Evolutionary conservation across 23 red algal genomes (phyloP).

Genomic region (Gracilaria gracilis): DNA sequence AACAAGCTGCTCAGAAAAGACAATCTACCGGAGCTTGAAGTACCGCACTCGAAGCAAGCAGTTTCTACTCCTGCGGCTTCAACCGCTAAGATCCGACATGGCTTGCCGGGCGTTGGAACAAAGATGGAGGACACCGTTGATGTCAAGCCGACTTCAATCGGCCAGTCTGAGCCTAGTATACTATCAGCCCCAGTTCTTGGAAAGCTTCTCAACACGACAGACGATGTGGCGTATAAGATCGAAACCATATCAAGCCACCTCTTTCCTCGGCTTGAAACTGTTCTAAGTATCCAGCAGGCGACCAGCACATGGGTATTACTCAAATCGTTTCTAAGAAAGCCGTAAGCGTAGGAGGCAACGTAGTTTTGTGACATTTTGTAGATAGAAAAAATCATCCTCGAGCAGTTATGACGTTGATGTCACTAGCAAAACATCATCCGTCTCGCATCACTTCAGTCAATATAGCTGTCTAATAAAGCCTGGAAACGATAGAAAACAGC

Average conservation of each 20-base stretch:
- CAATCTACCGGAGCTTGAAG: neutral
- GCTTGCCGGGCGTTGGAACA: neutral
- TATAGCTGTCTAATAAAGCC: too few relatives aligned
- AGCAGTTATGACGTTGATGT: neutral
- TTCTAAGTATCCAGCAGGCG: neutral
- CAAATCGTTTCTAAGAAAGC: constrained; percentile 5
- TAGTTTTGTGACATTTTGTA: neutral
- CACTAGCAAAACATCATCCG: neutral
- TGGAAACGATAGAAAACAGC: too few relatives aligned
- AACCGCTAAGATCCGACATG: neutral
- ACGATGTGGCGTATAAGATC: neutral
- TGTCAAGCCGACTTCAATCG: constrained; percentile 6
- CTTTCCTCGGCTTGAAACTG: neutral
- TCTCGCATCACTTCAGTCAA: neutral
- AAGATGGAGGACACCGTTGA: neutral
- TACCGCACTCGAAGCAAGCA: neutral
- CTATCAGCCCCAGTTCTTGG: constrained; percentile 16
- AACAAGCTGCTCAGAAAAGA: neutral
- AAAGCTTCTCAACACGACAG: neutral
- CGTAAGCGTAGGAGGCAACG: neutral
- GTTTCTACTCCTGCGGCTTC: neutral
- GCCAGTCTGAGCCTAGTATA: constrained; percentile 13
- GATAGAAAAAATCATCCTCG: neutral
- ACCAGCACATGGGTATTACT: constrained; percentile 7
- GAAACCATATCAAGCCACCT: neutral